A percentile compares a stretch with the other conserved stretches of the same genome.
Evolutionary conservation across 768 basidiomycete genomes (phyloP).

Genomic region (Lenzites betulinus): DNA sequence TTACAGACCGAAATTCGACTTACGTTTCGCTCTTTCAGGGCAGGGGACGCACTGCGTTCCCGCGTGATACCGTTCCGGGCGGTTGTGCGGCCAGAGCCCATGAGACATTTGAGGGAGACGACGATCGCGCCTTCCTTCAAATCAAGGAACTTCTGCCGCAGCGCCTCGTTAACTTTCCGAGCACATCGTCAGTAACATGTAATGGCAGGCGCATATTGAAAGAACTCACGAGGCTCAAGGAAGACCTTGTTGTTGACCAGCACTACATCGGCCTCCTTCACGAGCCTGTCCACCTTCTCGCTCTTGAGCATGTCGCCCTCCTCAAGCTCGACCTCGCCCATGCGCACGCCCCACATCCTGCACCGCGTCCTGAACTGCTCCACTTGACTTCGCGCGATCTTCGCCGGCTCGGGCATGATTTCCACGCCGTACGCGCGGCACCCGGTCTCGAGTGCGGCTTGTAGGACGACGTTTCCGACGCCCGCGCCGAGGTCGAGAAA

Average conservation of each 20-base stretch:
- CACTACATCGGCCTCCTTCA: constrained; percentile 86
- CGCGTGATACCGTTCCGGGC: constrained; percentile 66
- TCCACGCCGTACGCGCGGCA: constrained; percentile 63
- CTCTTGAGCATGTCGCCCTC: constrained; percentile 86
- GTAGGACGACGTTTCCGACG: constrained; percentile 60
- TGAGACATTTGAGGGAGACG: constrained; percentile 85
- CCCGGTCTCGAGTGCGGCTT: constrained; percentile 55
- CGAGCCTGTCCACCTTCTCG: constrained; percentile 62
- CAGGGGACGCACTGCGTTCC: constrained; percentile 19
- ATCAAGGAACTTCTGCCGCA: constrained; percentile 90
- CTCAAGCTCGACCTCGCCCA: constrained; percentile 76
- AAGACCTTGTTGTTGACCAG: constrained; percentile 90
- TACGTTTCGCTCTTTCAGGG: constrained; percentile 21
- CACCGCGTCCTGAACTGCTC: constrained; percentile 75
- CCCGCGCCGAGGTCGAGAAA: constrained; percentile 65
- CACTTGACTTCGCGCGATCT: constrained; percentile 75
- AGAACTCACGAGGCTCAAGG: constrained; percentile 58
- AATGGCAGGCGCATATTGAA: neutral
- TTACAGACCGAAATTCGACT: neutral
- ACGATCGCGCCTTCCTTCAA: constrained; percentile 92
- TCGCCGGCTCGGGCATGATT: constrained; percentile 74
- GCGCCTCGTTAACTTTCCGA: constrained; percentile 75
- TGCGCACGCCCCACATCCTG: constrained; percentile 86
- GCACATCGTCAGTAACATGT: neutral
- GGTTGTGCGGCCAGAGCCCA: constrained; percentile 72